Conservation (phyloP, 2,329 filamentous ascomycete genomes). For the Podosphaera aphanis region DNA sequence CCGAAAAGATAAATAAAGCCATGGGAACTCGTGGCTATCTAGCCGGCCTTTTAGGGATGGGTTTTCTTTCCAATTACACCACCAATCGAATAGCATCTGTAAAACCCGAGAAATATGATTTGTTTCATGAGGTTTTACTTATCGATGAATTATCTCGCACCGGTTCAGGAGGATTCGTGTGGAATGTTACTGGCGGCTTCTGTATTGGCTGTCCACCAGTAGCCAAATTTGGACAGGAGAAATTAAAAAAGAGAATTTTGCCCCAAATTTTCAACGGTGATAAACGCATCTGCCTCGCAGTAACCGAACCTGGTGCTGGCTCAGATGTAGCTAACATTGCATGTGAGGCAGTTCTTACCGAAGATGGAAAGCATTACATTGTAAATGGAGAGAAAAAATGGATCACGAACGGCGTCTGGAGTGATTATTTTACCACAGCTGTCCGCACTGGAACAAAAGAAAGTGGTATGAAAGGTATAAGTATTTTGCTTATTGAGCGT, state of each 20-base stretch:
- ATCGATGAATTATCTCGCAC: constrained; percentile 83
- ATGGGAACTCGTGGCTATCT: constrained; percentile 87
- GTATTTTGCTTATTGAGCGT: constrained; percentile 78
- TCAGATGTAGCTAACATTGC: constrained; percentile 87
- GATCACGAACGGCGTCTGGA: constrained; percentile 97
- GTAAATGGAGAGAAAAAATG: constrained; percentile 99
- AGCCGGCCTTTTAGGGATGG: constrained; percentile 66
- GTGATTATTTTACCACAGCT: constrained; percentile 91
- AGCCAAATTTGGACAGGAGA: constrained; percentile 74
- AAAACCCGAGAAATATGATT: constrained; percentile 73
- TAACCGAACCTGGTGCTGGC: constrained; percentile 89
- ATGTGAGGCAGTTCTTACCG: constrained; percentile 82
- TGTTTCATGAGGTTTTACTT: constrained; percentile 91
- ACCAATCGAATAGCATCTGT: constrained; percentile 54
- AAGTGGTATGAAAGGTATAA: constrained; percentile 78
- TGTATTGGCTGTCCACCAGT: constrained; percentile 84
- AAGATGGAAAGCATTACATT: constrained; percentile 96
- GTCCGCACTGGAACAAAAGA: constrained; percentile 55
- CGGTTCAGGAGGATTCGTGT: constrained; percentile 80
- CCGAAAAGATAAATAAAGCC: constrained; percentile 75
- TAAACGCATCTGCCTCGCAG: constrained; percentile 92
- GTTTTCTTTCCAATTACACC: constrained; percentile 57
- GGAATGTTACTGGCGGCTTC: constrained; percentile 92
- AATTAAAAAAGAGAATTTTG: constrained; percentile 64
- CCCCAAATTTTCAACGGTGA: constrained; percentile 75